Conservation (phyloP, 805 yeast genomes). For the Pichia californica region DNA sequence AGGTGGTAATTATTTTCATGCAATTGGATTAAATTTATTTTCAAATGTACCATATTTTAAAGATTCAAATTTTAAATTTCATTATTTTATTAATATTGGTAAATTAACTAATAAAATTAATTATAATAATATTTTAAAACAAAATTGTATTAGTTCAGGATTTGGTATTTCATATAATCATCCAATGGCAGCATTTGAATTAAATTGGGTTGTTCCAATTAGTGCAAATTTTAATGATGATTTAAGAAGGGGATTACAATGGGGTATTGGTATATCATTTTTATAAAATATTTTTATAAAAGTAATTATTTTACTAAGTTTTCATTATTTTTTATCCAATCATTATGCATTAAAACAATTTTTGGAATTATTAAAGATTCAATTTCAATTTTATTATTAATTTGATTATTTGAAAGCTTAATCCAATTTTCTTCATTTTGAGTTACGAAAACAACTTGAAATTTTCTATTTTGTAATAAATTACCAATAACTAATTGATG, state of each 20-base stretch:
- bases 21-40: slow-evolving; percentile 40
- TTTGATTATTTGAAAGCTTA: slow-evolving; percentile 38
- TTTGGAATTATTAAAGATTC: slow-evolving; percentile 78
- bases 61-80: slow-evolving; percentile 43
- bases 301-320: slow-evolving; percentile 19
- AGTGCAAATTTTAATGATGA: slow-evolving; percentile 39
- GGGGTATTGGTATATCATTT: slow-evolving; percentile 55
- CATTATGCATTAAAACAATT: slow-evolving; percentile 55
- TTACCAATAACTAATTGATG: slow-evolving; percentile 96
- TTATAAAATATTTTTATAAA: slow-evolving; percentile 27
- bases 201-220: slow-evolving; percentile 48
- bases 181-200: slow-evolving; percentile 53
- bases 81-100: slow-evolving; percentile 44
- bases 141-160: slow-evolving; percentile 33
- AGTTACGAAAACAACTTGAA: slow-evolving; percentile 80
- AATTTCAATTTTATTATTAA: slow-evolving; percentile 45
- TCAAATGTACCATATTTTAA: slow-evolving; percentile 36
- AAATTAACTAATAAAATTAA: slow-evolving; percentile 28
- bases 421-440: slow-evolving; percentile 45
- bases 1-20: slow-evolving; percentile 47
- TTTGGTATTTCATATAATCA: slow-evolving; percentile 47
- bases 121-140: slow-evolving; percentile 5
- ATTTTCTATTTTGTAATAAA: slow-evolving; percentile 78
- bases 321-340: slow-evolving; percentile 45
- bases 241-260: slow-evolving; percentile 47